phyloP scores from a whole-genome alignment of 495 filamentous ascomycete genomes.

The Cercophora samala region DNA sequence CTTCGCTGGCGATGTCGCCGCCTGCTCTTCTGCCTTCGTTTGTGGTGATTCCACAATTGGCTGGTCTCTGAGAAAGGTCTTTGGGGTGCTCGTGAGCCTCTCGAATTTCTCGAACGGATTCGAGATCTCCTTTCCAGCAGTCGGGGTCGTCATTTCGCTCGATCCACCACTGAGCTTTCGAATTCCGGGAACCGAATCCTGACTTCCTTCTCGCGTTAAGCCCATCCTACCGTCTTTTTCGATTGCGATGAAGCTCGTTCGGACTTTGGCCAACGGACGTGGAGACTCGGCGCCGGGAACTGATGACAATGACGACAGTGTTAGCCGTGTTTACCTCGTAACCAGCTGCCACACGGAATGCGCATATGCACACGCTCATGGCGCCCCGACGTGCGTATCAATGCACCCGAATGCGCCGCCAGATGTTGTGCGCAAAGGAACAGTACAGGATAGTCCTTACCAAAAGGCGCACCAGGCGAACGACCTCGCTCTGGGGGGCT shows the following conservation, averaged over 20 bases:
- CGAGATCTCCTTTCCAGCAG: conserved; percentile 30
- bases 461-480: conserved; percentile 54
- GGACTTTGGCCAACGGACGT: conserved; percentile 70
- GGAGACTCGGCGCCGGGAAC: conserved; percentile 37
- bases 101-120: conserved; percentile 29
- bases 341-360: not conserved
- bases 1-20: conserved; percentile 12
- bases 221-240: conserved; percentile 58
- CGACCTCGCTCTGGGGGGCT: conserved; percentile 71
- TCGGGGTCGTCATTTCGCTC: conserved; percentile 33
- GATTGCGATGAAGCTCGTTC: conserved; percentile 80
- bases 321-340: conserved; percentile 17
- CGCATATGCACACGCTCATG: not conserved
- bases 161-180: conserved; percentile 35
- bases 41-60: conserved; percentile 36
- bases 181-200: conserved; percentile 41
- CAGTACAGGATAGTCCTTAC: conserved; percentile 25
- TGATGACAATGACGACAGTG: not conserved
- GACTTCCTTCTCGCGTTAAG: conserved; percentile 40
- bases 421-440: not conserved
- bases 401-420: not conserved
- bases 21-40: conserved; percentile 16
- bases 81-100: conserved; percentile 28
- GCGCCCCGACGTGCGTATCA: too few relatives aligned
- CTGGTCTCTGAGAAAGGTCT: conserved; percentile 34